Evolutionary conservation across 371 early-diverging fungal species (phyloP), one percentile per base, ranked within the genome.

Genomic region (Nosema muscidifuracis): DNA sequence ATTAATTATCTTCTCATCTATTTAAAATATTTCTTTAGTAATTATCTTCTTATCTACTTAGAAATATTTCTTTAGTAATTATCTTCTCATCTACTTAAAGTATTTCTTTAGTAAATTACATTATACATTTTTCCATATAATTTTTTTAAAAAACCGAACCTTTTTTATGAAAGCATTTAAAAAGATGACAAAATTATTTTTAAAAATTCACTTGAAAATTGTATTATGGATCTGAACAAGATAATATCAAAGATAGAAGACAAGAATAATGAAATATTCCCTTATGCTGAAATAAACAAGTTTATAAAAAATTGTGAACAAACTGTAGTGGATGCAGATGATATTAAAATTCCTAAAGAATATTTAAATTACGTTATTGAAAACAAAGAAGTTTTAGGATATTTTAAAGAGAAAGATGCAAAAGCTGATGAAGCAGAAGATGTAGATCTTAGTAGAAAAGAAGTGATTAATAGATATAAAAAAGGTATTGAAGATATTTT

Each of bases 371-470:
- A 24, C n/a, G 20, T 36, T 2, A 60, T 34, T 24, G 18, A 31
- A 34, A 60, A 60, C 9, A 60, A 60, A 60, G 60, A 60, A 60
- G 31, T 24, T 36, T 34, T 60, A 60, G 6, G 36, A 9, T 60
- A 34, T 20, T 60, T 60, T 20, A 34, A 13, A 34, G n/a, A 34
- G 7, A 36, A 34, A 34, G 36, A 31, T 13, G 7, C 1, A 60
- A n/a, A 60, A 34, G 15, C 9, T 12, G 6, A 60, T 2, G 10
- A 60, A 34, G 16, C 3, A 9, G 26, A 60, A 9, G 20, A 20
- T 22, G 6, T 34, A 34, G 12, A 6, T 12, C 6, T 15, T 31
- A 7, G 18, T 2, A 3, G 26, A 34, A 36, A 60, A 60, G 18
- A 18, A 1, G 18, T 60, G 3, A 22, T 60, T 34, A 60, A 60